A percentile compares a stretch with the other conserved stretches of the same genome.
phyloP scores from a whole-genome alignment of 345 rosid species.

The Gossypium turneri region DNA sequence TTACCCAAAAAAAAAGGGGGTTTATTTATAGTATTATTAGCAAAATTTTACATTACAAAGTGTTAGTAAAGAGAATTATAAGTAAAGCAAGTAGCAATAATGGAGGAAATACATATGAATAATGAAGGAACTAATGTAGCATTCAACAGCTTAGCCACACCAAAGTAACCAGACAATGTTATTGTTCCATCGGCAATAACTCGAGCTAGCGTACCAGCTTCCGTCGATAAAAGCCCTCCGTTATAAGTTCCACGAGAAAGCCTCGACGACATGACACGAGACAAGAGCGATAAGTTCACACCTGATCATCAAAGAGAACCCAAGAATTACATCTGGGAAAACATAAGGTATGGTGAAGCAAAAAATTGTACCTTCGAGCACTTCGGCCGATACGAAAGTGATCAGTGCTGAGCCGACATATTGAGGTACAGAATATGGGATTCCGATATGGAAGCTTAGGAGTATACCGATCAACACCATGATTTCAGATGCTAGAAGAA shows the following conservation, averaged over 20 bases:
- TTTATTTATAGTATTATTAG: background rate
- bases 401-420: slow-evolving; percentile 45
- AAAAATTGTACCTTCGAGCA: slow-evolving; percentile 45
- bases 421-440: slow-evolving; percentile 49
- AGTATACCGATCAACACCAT: slow-evolving; percentile 48
- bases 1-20: too few relatives aligned
- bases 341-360: background rate
- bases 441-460: slow-evolving; percentile 40
- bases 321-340: background rate
- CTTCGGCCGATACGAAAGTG: slow-evolving; percentile 55
- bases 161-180: slow-evolving; percentile 45
- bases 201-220: slow-evolving; percentile 56
- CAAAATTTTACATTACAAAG: background rate
- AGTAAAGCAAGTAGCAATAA: slow-evolving; percentile 45
- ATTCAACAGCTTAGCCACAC: slow-evolving; percentile 41
- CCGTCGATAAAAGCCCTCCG: slow-evolving; percentile 58
- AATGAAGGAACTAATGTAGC: slow-evolving; percentile 47
- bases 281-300: slow-evolving; percentile 51
- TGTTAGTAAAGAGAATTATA: slow-evolving; percentile 49
- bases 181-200: slow-evolving; percentile 63
- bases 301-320: slow-evolving; percentile 25
- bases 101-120: slow-evolving; percentile 44
- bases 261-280: slow-evolving; percentile 59
- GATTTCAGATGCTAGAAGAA: slow-evolving; percentile 64
- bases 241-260: slow-evolving; percentile 53